Evolutionary conservation across 805 yeast species (phyloP).

Genomic region (Lipomyces orientalis): DNA sequence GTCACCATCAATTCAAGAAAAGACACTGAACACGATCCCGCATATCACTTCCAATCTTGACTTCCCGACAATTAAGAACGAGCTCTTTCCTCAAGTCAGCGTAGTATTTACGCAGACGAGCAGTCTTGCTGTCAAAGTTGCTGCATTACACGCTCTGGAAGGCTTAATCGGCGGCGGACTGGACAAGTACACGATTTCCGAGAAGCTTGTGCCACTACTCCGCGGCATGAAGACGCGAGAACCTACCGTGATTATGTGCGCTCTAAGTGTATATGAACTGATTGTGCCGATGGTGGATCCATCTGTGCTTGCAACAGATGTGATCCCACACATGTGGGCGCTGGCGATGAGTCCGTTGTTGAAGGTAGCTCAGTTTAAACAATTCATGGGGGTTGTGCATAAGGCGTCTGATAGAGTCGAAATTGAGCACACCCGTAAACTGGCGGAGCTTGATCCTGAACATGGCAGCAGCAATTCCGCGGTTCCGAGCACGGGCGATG

Average conservation of each 20-base stretch:
- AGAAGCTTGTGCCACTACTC: slow-evolving; percentile 80
- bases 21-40: slow-evolving; percentile 54
- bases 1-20: slow-evolving; percentile 57
- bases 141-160: slow-evolving; percentile 66
- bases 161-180: slow-evolving; percentile 64
- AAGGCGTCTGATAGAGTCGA: slow-evolving; percentile 54
- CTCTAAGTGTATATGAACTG: slow-evolving; percentile 52
- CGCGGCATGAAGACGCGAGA: slow-evolving; percentile 78
- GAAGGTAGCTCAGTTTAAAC: slow-evolving; percentile 51
- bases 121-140: slow-evolving; percentile 75
- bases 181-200: slow-evolving; percentile 73
- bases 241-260: slow-evolving; percentile 61
- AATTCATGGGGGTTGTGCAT: slow-evolving; percentile 50
- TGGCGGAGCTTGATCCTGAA: slow-evolving; percentile 36
- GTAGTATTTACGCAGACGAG: slow-evolving; percentile 83
- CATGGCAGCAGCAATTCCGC: neutral
- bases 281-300: slow-evolving; percentile 51
- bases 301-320: slow-evolving; percentile 58
- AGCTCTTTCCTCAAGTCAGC: slow-evolving; percentile 74
- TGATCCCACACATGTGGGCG: slow-evolving; percentile 60
- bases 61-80: slow-evolving; percentile 72
- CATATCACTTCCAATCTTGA: slow-evolving; percentile 57
- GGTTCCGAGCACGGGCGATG: slow-evolving; percentile 25
- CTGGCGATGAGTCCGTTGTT: slow-evolving; percentile 56
- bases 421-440: slow-evolving; percentile 48